A percentile compares a stretch with the other conserved stretches of the same genome.
Evolutionary conservation across 768 basidiomycete species (phyloP).

Genomic region (Rhodosporidiobolus sp.): DNA sequence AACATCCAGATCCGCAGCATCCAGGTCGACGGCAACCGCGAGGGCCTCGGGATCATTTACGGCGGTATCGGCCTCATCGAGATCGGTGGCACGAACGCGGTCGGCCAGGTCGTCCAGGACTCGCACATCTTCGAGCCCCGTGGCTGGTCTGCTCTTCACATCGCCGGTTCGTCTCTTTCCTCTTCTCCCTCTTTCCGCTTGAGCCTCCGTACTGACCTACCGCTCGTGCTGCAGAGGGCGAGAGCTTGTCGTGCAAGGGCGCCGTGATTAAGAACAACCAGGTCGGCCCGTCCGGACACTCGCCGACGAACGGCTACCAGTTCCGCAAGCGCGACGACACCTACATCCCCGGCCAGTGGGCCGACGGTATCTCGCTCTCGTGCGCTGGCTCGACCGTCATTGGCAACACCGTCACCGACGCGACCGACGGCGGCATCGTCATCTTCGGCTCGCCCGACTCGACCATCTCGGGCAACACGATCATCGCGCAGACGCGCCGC

Average conservation of each 20-base stretch:
- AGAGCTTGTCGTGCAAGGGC: conserved; percentile 21
- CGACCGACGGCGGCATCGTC: conserved; percentile 45
- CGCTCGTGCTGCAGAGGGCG: conserved; percentile 27
- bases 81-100: conserved; percentile 36
- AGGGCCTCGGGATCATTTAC: conserved; percentile 20
- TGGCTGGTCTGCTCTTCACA: conserved; percentile 44
- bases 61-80: conserved; percentile 39
- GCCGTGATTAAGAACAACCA: conserved; percentile 42
- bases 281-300: conserved; percentile 38
- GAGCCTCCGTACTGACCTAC: neutral
- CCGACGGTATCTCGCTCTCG: conserved; percentile 45
- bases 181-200: neutral
- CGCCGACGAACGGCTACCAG: conserved; percentile 35
- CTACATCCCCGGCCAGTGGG: conserved; percentile 31
- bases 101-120: conserved; percentile 36
- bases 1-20: conserved; percentile 34
- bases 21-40: conserved; percentile 41
- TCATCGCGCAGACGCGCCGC: conserved; percentile 20
- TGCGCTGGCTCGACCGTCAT: conserved; percentile 41
- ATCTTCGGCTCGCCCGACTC: conserved; percentile 44
- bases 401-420: conserved; percentile 44
- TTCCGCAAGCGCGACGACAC: conserved; percentile 32
- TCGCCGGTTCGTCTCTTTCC: conserved; percentile 23
- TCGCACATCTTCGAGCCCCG: conserved; percentile 42
- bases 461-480: conserved; percentile 40